Evolutionary conservation across 345 rosid species (phyloP).

Genomic region (Toxicodendron radicans): DNA sequence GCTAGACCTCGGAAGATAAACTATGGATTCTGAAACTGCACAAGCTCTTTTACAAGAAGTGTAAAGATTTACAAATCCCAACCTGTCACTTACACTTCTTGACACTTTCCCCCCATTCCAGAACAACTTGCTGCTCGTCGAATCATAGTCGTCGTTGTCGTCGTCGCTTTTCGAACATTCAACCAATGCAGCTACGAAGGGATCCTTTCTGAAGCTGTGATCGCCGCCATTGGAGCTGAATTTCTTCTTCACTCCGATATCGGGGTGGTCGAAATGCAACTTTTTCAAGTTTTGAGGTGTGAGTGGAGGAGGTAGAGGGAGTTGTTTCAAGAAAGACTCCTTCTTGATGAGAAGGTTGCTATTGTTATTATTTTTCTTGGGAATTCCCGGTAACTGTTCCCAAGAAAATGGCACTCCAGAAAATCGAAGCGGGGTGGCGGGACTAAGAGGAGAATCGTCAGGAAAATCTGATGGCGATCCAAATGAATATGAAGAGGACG

Average conservation of each 20-base stretch:
- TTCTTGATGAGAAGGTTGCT: slow-evolving; percentile 23
- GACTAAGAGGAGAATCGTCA: slow-evolving; percentile 53
- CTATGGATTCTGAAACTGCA: slow-evolving; percentile 70
- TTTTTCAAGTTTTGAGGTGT: slow-evolving; percentile 32
- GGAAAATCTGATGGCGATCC: slow-evolving; percentile 31
- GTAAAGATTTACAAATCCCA: slow-evolving; percentile 64
- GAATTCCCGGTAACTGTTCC: slow-evolving; percentile 88
- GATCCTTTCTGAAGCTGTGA: slow-evolving; percentile 45
- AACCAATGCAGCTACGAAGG: slow-evolving; percentile 72
- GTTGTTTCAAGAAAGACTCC: slow-evolving; percentile 30
- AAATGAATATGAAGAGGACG: slow-evolving; percentile 29
- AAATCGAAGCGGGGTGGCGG: slow-evolving; percentile 57
- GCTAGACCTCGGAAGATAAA: slow-evolving; percentile 56
- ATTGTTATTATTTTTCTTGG: slow-evolving; percentile 44
- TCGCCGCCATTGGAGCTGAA: neutral
- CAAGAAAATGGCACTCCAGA: slow-evolving; percentile 93
- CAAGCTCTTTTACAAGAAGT: slow-evolving; percentile 67
- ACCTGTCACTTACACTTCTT: slow-evolving; percentile 42
- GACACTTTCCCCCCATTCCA: slow-evolving; percentile 37
- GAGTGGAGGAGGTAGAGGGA: slow-evolving; percentile 68
- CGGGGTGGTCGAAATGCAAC: neutral
- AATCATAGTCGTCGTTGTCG: slow-evolving; percentile 1
- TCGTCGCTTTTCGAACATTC: slow-evolving; percentile 67
- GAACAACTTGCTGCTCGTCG: neutral
- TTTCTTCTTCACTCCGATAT: slow-evolving; percentile 30